Evolutionary conservation across 164 flowering plant genomes (phyloP), one percentile per base, ranked within the genome.

Genomic region (Annona squamosa): DNA sequence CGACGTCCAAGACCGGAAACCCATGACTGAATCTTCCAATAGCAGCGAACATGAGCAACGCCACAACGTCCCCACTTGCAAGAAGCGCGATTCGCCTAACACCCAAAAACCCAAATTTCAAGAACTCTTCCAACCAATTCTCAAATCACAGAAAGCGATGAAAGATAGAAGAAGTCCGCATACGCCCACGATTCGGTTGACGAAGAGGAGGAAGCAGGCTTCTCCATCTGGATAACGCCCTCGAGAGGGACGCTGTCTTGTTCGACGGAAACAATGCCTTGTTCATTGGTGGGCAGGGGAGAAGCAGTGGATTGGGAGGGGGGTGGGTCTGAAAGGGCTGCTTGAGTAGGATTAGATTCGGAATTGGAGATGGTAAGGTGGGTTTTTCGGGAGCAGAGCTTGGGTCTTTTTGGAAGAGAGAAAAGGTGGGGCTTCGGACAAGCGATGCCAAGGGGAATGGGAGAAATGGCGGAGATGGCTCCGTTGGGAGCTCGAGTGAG

Each of bases 21-120:
- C 97, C 98, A 84, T 94, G 98, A 69, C 83, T 90, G 74, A 87
- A 90, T 77, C 98, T 91, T 62, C 97, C 98, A 71, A 91, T 80
- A 17, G 97, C 91, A 52, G 97, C 78, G 77, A 94, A 94, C 73
- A 91, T n/a, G 72, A 92, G 77, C 81, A 94, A 77, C 3, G 86
- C 89, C 80, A 90, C 75, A 13, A 94, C 98, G 82, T 94, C 98
- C 66, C 97, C 97, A 75, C 90, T 97, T 18, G 97, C 84, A 67
- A 92, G 86, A 71, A 93, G 72, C 61, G 87, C 91, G 73, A 91
- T 81, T 5, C 88, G 86, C 10, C 96, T 91, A 79, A 48, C 37
- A 75, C 42, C 75, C 48, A 52, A 61, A 26, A 42, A 18, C 17
- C 46, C 19, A 12, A 68, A 44, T 44, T 62, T 10, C 37, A 41